A percentile compares a stretch with the other conserved stretches of the same genome.
Conservation (phyloP, 2,329 filamentous ascomycete species). For the Alternaria novae-zelandiae region DNA sequence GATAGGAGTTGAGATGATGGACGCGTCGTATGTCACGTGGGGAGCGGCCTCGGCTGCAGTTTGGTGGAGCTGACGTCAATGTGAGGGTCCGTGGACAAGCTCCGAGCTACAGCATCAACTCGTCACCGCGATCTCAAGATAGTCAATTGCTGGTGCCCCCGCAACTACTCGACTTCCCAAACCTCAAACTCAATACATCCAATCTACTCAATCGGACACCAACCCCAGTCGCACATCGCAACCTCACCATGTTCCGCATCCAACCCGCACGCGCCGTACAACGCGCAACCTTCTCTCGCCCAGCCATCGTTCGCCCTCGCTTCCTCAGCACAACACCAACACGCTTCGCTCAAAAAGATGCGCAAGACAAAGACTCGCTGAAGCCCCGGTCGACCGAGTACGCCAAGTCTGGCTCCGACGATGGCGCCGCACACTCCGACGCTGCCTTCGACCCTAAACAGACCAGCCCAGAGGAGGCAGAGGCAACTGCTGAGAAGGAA, state of each 20-base stretch:
- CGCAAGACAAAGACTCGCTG: conserved; percentile 63
- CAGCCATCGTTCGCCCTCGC: conserved; percentile 17
- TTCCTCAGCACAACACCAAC: conserved; percentile 32
- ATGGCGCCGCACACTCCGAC: conserved; percentile 61
- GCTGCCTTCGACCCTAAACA: conserved; percentile 73
- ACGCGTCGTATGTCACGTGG: not conserved
- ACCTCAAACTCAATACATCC: not conserved
- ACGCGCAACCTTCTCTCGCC: conserved; percentile 20
- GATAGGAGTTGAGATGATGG: not conserved
- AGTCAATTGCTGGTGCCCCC: conserved; percentile 1
- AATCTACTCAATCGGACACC: not conserved
- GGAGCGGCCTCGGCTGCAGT: not conserved
- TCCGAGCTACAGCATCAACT: conserved; percentile 11
- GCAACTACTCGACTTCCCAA: not conserved
- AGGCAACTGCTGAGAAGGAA: conserved; percentile 47
- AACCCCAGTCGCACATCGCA: fast-evolving
- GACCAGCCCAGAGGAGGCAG: conserved; percentile 70
- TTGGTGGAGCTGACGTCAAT: conserved; percentile 2
- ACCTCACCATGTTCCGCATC: conserved; percentile 34
- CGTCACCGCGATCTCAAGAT: conserved; percentile 5
- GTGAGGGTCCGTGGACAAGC: conserved; percentile 3
- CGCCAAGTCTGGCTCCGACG: conserved; percentile 70
- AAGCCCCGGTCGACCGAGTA: conserved; percentile 71
- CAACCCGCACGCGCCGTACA: conserved; percentile 28
- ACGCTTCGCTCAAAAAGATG: conserved; percentile 48